phyloP scores from a whole-genome alignment of 2,329 filamentous ascomycete species.

The Aspergillus luchuensis region DNA sequence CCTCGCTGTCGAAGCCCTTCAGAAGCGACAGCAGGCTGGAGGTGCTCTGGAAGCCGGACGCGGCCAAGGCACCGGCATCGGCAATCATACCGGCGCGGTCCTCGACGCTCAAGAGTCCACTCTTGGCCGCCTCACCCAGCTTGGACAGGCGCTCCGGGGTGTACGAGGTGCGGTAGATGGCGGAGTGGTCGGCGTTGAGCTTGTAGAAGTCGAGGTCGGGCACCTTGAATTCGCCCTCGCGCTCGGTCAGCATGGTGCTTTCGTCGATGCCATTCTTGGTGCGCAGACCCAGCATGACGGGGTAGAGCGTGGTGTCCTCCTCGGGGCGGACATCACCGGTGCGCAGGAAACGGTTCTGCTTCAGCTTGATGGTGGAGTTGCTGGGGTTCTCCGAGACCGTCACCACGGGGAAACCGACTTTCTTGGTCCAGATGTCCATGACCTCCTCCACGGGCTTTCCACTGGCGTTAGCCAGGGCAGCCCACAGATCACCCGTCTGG shows the following conservation, averaged over 20 bases:
- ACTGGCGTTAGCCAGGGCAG: constrained; percentile 80
- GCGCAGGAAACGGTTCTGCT: constrained; percentile 92
- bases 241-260: constrained; percentile 68
- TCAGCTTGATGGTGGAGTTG: constrained; percentile 75
- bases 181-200: constrained; percentile 91
- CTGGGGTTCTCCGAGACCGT: constrained; percentile 75
- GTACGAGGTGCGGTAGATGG: constrained; percentile 89
- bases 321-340: constrained; percentile 93
- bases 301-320: constrained; percentile 84
- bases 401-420: constrained; percentile 89
- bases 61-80: constrained; percentile 84
- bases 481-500: constrained; percentile 86
- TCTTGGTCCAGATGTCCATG: constrained; percentile 97
- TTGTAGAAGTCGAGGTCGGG: constrained; percentile 89
- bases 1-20: constrained; percentile 77
- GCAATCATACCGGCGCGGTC: constrained; percentile 94
- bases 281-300: constrained; percentile 83
- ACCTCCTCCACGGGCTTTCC: constrained; percentile 87
- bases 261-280: constrained; percentile 83
- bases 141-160: constrained; percentile 79
- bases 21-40: constrained; percentile 84
- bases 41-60: constrained; percentile 90
- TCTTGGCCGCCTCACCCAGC: constrained; percentile 81
- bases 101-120: constrained; percentile 78
- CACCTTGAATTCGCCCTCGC: constrained; percentile 77